Base-by-base conservation (phyloP, 2,329 filamentous ascomycete genomes). In the Didymella pinodella region DNA sequence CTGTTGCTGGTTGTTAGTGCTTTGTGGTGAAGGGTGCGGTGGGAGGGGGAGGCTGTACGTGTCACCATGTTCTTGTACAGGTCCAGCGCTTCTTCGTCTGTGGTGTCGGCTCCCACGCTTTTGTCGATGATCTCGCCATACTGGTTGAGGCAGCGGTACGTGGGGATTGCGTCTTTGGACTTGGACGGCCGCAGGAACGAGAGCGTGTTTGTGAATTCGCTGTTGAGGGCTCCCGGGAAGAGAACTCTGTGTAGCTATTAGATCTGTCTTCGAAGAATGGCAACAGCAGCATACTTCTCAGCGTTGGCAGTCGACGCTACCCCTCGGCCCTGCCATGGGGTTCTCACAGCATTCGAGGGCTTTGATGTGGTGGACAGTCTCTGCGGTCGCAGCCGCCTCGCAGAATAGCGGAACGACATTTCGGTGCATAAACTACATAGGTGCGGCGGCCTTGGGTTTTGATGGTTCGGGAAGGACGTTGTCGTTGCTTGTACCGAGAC, bases 211-310 rank as follows among this genome's bases (percentile, higher is more conserved):
- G 92, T 96, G 78, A 99, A 99, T 63, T 92, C 91, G 75, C 92
- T 97, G 77, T 97, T 94, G 50, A 98, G 83, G 0, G 95, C 95
- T n/a, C 95, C 95, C 0, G 95, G 95, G 67, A 99, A 99, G 54
- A 86, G 81, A 11, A 87, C 83, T 57, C 85, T 88, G 48, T 2
- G 2, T 3, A 22, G 2, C 0, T 3, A 4, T 22, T 28, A 34
- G 16, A 8, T 7, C 11, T 26, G 14, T 18, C 5, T 29, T 25
- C 3, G 2, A 3, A 31, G 8, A 2, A 11, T 11, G 2, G 29
- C 29, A 31, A 31, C 1, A 31, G 29, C n/a, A n/a, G 43, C 81
- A 64, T 79, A 88, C 86, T 81, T 82, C 71, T 88, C 86, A 57
- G 86, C 85, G 44, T 83, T 85, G 40, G 84, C 83, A 46, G 81